phyloP scores from a whole-genome alignment of 1,284 basidiomycete genomes.

The Cerioporus squamosus region DNA sequence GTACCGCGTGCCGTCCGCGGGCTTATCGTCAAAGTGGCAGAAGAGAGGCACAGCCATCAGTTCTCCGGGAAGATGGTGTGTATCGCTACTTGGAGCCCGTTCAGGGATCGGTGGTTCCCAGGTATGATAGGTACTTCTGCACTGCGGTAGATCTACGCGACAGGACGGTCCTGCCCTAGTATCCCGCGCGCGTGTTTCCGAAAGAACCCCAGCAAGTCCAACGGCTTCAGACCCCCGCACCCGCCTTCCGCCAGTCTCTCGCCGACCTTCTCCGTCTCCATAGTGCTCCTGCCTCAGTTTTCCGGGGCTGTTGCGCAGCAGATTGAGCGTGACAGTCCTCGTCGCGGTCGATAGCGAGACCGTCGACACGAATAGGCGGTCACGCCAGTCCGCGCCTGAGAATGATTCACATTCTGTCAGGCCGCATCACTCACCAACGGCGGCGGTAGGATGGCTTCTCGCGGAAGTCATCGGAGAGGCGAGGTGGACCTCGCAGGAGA shows the following conservation, averaged over 20 bases:
- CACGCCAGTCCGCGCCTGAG: too few species aligned
- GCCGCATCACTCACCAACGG: too few species aligned
- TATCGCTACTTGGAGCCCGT: neutral
- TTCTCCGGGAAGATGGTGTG: neutral
- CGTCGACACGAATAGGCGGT: too few species aligned
- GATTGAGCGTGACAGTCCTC: too few species aligned
- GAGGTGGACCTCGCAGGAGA: too few species aligned
- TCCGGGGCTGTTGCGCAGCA: too few species aligned
- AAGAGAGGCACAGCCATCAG: neutral
- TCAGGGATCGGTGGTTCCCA: neutral
- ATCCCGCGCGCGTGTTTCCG: neutral
- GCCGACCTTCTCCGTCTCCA: neutral
- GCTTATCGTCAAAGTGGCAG: neutral
- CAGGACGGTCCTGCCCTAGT: neutral
- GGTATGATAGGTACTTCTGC: constrained; percentile 8
- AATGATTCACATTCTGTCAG: too few species aligned
- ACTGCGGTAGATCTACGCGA: neutral
- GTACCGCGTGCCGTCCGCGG: neutral
- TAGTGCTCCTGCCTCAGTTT: too few species aligned
- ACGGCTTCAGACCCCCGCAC: neutral
- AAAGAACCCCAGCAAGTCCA: neutral
- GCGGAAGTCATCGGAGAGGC: too few species aligned
- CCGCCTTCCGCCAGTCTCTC: neutral
- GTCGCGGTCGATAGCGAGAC: too few species aligned
- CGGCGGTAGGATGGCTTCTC: too few species aligned